These are phyloP conservation scores for Vitis rotundifolia DNA, from an alignment of 164 flowering plant genomes.

Conservation along the genomic window DNA sequence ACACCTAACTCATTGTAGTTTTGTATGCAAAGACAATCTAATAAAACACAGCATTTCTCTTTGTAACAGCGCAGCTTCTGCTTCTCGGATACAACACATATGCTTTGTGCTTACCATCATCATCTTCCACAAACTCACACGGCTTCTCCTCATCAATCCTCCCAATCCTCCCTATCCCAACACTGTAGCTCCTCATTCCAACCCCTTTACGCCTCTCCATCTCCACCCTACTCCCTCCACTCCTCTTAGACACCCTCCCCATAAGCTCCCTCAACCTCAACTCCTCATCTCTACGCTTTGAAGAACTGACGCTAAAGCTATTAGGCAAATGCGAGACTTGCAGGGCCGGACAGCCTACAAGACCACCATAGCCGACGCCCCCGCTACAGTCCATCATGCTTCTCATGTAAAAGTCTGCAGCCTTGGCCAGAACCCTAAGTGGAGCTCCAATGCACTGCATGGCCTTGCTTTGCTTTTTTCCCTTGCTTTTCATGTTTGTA, in stretches of 20 bases:
- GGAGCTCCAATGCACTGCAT: conserved; percentile 35
- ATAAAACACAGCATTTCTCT: conserved; percentile 1
- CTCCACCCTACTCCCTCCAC: background rate
- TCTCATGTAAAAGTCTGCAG: conserved; percentile 40
- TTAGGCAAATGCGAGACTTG: conserved; percentile 1
- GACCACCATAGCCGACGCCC: conserved; percentile 11
- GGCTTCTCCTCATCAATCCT: conserved; percentile 31
- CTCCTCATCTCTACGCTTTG: conserved; percentile 1
- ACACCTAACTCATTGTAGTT: background rate
- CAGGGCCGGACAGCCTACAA: conserved; percentile 11
- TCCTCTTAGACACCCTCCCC: background rate
- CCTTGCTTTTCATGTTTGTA: background rate
- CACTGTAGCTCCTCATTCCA: conserved; percentile 23
- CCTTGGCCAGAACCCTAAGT: conserved; percentile 30
- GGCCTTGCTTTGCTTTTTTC: conserved; percentile 18
- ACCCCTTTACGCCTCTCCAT: background rate
- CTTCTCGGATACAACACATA: conserved; percentile 10
- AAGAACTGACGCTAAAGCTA: background rate
- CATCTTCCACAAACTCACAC: conserved; percentile 24
- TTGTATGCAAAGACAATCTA: background rate
- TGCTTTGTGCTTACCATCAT: background rate
- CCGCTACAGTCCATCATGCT: conserved; percentile 38
- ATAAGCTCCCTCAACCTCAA: background rate
- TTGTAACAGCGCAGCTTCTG: conserved; percentile 9
- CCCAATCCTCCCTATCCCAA: conserved; percentile 30